These are phyloP conservation scores for Lactarius hengduanensis DNA, from an alignment of 768 basidiomycete species.

Conservation along the genomic window DNA sequence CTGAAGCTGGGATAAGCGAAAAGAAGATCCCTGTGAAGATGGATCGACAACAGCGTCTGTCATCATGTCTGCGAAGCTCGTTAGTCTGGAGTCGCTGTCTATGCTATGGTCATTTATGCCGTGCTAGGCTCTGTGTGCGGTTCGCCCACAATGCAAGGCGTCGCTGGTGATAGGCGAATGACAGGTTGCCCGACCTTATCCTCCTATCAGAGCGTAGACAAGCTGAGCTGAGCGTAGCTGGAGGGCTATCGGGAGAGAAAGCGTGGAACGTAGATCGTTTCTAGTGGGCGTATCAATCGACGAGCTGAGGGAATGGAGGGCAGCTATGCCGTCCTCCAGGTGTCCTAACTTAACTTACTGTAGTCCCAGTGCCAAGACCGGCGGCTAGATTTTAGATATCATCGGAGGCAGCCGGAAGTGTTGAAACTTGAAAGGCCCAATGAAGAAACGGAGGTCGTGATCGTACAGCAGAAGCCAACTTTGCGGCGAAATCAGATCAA, in stretches of 20 bases:
- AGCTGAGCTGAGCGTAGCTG: too few relatives aligned
- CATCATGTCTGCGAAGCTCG: not conserved
- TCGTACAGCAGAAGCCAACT: conserved; percentile 1
- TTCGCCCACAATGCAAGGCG: too few relatives aligned
- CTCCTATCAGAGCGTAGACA: not conserved
- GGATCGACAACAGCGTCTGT: not conserved
- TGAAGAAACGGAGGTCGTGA: too few relatives aligned
- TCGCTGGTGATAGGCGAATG: not conserved
- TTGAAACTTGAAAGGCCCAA: conserved; percentile 2
- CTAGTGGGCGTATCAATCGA: not conserved
- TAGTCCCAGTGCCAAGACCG: not conserved
- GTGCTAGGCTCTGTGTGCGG: too few relatives aligned
- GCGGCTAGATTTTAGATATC: conserved; percentile 7
- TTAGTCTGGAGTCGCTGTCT: not conserved
- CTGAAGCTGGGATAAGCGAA: not conserved
- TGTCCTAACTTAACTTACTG: too few relatives aligned
- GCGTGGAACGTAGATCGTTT: not conserved
- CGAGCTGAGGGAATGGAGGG: not conserved
- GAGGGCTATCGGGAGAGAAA: not conserved
- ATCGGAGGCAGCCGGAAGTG: conserved; percentile 4
- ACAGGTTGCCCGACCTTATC: too few relatives aligned
- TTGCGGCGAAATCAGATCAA: not conserved
- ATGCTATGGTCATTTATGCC: not conserved
- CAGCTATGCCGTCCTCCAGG: too few relatives aligned
- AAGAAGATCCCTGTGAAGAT: not conserved